Evolutionary conservation across 306 rosid species (phyloP), one percentile per base, ranked within the genome.

Genomic region (Malus sylvestris): DNA sequence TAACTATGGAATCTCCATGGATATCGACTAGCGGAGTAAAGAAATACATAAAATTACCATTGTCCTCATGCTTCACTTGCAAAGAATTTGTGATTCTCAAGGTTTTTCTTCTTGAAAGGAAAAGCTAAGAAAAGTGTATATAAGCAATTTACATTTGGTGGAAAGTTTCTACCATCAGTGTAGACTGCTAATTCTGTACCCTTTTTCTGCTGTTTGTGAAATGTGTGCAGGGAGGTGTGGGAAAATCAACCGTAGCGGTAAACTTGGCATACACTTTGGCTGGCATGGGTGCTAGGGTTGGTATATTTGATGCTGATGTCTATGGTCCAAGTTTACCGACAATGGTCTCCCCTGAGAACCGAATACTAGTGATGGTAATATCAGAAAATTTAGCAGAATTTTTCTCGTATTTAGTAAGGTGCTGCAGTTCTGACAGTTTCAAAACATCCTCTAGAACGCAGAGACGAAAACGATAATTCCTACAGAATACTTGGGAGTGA

Each of bases 311-410:
- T 74, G 98, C 99, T 74, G 98, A 95, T 78, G 93, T 95, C 86
- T 95, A 95, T 75, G 99, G 99, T 75, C 99, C 99, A 68, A 95
- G 99, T 82, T 86, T 95, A 78, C 98, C 99, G 45, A 95, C 99
- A 49, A 95, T 95, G 99, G 99, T 95, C 83, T 89, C 99, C 83
- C 99, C 99, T 55, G 96, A 92, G 88, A 91, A 81, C 81, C 96
- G 90, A 75, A 68, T 91, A 53, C 76, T 95, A 77, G 93, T 84
- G 83, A 95, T 92, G 98, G 99, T 95, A 92, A 58, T 29, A 42
- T 71, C 70, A 45, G 59, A 30, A 65, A 63, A 76, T 32, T 42
- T 44, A 59, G 64, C 76, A 62, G 20, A 22, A 10, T 76, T 74
- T 73, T 67, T 57, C 69, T 62, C 78, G 22, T 72, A 83, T 52